Evolutionary conservation across 495 filamentous ascomycete species (phyloP), one percentile per base, ranked within the genome.

Genomic region (Aspergillus kassunensis): DNA sequence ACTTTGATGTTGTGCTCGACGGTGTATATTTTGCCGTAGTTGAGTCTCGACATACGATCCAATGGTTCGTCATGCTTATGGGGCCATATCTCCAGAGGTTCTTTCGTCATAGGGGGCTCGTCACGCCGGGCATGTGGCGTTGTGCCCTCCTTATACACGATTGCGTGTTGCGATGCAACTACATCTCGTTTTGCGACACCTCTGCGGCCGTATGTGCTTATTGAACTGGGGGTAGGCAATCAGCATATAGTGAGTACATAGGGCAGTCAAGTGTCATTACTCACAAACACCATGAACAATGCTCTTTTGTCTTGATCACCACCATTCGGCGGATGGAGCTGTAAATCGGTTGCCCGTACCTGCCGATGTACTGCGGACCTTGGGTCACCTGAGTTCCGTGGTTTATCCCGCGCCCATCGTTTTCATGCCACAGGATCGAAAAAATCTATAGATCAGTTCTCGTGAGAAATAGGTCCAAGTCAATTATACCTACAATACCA

Each of bases 1-100:
- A 78, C 71, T 44, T 72, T 76, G 11, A 73, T 48, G 39, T 77
- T 74, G 44, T 77, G 69, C 51, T 79, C 72, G 20, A 76, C 72
- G 1, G 75, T 73, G 56, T 78, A 71, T 3, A 69, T 53, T 40
- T 79, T 79, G 12, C 64, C 70, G 43, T 72, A 78, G 39, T 78
- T 77, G 16, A 78, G 37, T 6, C 74, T 60, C 1, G 74, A 77
- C 58, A 67, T 66, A 0, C 34, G 5, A 40, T 78, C 66, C 3
- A 78, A 51, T 21, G 51, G 64, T 37, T 60, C 46, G 8, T 63
- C 56, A 8, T 47, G 48, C 18, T 21, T 54, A 1, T 41, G 51
- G 2, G 67, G 65, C 18, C 40, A 44, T 16, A 74, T 60, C 19
- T 61, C 62, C 4, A 74, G 12, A 12, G 70, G 62, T 13, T 57